These are phyloP conservation scores for Alternaria triticimaculans DNA, from an alignment of 2,329 filamentous ascomycete genomes.

Conservation along the genomic window DNA sequence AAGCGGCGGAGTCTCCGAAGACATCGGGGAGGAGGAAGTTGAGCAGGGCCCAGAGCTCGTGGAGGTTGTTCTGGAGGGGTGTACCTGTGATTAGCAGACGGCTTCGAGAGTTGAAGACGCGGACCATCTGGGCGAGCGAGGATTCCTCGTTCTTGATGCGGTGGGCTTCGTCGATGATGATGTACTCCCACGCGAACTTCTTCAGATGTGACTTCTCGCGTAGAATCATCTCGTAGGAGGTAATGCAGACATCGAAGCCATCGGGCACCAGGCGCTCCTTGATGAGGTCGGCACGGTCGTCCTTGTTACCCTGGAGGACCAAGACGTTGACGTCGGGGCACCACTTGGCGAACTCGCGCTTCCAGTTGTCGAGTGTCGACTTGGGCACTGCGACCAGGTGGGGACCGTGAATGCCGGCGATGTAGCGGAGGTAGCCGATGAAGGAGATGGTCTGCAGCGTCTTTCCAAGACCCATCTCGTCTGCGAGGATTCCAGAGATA, in stretches of 20 bases:
- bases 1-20: slow-evolving; percentile 94
- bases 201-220: slow-evolving; percentile 93
- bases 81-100: slow-evolving; percentile 95
- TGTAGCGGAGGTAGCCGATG: slow-evolving; percentile 89
- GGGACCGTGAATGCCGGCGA: slow-evolving; percentile 86
- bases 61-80: slow-evolving; percentile 95
- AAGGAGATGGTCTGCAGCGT: slow-evolving; percentile 98
- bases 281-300: slow-evolving; percentile 87
- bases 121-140: slow-evolving; percentile 93
- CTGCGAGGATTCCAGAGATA: slow-evolving; percentile 95
- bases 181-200: slow-evolving; percentile 99
- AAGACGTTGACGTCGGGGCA: slow-evolving; percentile 94
- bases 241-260: slow-evolving; percentile 97
- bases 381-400: slow-evolving; percentile 94
- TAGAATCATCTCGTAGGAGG: slow-evolving; percentile 98
- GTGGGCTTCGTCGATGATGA: slow-evolving; percentile 97
- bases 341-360: slow-evolving; percentile 91
- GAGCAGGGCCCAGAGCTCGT: slow-evolving; percentile 95
- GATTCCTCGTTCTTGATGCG: slow-evolving; percentile 99
- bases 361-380: slow-evolving; percentile 98
- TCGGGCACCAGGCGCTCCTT: slow-evolving; percentile 90
- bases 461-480: slow-evolving; percentile 99
- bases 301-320: slow-evolving; percentile 92
- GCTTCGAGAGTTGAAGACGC: slow-evolving; percentile 94
- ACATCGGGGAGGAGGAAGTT: slow-evolving; percentile 99